Evolutionary conservation across 2,329 filamentous ascomycete genomes (phyloP).

Genomic region (Claviceps monticola): DNA sequence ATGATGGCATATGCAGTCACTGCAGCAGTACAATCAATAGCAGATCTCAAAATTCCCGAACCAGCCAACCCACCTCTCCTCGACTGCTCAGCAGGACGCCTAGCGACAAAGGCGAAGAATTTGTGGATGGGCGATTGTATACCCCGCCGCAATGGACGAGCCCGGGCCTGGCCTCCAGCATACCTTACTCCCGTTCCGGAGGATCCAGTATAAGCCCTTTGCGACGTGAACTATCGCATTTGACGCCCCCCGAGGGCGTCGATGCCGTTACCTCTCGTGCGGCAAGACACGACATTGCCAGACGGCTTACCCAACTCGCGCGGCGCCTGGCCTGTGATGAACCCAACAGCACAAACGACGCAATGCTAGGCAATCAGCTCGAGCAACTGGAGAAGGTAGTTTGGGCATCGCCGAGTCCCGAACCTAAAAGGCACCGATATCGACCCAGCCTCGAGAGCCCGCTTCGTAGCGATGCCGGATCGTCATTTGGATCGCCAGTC

Average conservation of each 20-base stretch:
- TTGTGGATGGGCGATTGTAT: neutral
- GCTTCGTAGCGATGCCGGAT: conserved; percentile 14
- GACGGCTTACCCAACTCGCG: conserved; percentile 24
- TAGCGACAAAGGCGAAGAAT: conserved; percentile 4
- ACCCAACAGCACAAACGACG: conserved; percentile 21
- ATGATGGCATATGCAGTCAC: conserved; percentile 5
- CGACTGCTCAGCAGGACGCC: conserved; percentile 1
- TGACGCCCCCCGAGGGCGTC: conserved; percentile 4
- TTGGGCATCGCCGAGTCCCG: conserved; percentile 8
- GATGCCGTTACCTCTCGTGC: conserved; percentile 12
- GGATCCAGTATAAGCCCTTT: conserved; percentile 16
- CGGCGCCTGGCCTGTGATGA: conserved; percentile 22
- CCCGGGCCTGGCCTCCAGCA: conserved; percentile 20
- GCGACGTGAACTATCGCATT: conserved; percentile 13
- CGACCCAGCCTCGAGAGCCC: conserved; percentile 14
- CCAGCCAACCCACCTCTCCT: conserved; percentile 1
- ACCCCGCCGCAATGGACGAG: conserved; percentile 19
- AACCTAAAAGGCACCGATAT: conserved; percentile 8
- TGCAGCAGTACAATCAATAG: conserved; percentile 8
- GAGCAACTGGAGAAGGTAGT: conserved; percentile 23
- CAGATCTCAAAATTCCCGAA: conserved; percentile 1
- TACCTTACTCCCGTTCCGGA: conserved; percentile 16
- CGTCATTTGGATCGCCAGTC: conserved; percentile 21
- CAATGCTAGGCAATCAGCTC: conserved; percentile 22
- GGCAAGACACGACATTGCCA: conserved; percentile 30